These are phyloP conservation scores for Xylariomycetidae sp. DNA, from an alignment of 2,329 filamentous ascomycete genomes.

Conservation along the genomic window DNA sequence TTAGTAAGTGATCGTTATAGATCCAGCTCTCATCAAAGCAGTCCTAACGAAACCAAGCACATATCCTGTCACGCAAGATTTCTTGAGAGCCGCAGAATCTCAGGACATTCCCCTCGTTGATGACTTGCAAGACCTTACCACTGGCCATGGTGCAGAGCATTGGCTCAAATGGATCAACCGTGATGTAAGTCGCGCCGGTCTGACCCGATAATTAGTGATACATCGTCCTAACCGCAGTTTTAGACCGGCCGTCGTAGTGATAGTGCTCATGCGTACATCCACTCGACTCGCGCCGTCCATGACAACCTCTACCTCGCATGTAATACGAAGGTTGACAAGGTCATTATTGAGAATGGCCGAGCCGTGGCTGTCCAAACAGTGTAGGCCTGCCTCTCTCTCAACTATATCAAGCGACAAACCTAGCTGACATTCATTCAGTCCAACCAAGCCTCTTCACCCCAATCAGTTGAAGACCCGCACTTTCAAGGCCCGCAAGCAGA, in stretches of 20 bases:
- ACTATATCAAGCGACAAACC: not conserved
- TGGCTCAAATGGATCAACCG: conserved; percentile 86
- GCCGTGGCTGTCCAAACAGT: conserved; percentile 70
- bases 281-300: conserved; percentile 67
- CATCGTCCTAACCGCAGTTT: no score
- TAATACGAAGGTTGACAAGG: conserved; percentile 75
- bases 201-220: not conserved
- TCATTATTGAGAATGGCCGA: conserved; percentile 67
- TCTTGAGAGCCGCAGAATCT: conserved; percentile 66
- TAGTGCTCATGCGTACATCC: conserved; percentile 73
- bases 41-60: conserved; percentile 36
- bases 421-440: conserved; percentile 22
- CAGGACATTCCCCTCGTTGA: conserved; percentile 72
- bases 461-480: conserved; percentile 45
- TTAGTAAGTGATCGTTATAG: conserved; percentile 37
- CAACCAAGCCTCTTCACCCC: conserved; percentile 63
- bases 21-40: conserved; percentile 8
- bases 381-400: conserved; percentile 29
- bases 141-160: conserved; percentile 69
- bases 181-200: conserved; percentile 34
- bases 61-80: conserved; percentile 79
- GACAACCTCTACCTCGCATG: conserved; percentile 67
- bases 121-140: conserved; percentile 68
- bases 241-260: conserved; percentile 68
- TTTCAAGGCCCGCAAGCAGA: conserved; percentile 67